Base-by-base conservation (phyloP, 257 asterid genomes). In the Perilla frutescens region DNA sequence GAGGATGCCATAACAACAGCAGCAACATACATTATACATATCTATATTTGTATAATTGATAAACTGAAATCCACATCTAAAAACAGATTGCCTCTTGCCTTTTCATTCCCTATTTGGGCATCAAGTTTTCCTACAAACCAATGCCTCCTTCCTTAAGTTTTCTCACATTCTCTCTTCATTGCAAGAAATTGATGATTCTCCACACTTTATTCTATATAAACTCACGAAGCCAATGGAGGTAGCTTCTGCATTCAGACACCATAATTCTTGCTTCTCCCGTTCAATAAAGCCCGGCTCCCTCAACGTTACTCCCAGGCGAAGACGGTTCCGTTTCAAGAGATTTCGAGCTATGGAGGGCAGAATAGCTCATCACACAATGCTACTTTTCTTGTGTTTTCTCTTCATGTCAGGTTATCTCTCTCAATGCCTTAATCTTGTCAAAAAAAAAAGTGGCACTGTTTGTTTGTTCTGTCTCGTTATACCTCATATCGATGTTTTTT, bases 161-260 rank as follows among this genome's bases (percentile, higher is more conserved):
- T 82, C 88, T 89, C 70, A 76, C 80, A 62, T 49, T 74, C 66
- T 65, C 68, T 81, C 85, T 78, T 77, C 73, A 66, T 61, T 76
- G 74, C 89, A 87, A 89, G 92, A 84, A 87, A 89, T 71, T 84
- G 79, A 66, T 59, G 89, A 87, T 89, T 87, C 96, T 83, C 43
- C 47, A 15, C 69, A 59, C 66, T 62, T 73, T 75, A 82, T 81
- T 72, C 83, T 83, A 79, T 83, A 84, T 82, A 86, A 66, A 76
- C 69, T 14, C 66, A 20, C 10, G 61, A 57, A 74, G 65, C 80
- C 68, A 74, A 50, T 63, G 66, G 75, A 68, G 73, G 73, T 79
- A 59, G 77, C 85, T 81, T 86, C 85, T 76, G 73, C 85, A 69
- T 76, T 72, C 72, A 59, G 59, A 56, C 70, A 74, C 76, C 50